Evolutionary conservation across 106 monocot genomes (phyloP).

Genomic region (Gastrodia elata): DNA sequence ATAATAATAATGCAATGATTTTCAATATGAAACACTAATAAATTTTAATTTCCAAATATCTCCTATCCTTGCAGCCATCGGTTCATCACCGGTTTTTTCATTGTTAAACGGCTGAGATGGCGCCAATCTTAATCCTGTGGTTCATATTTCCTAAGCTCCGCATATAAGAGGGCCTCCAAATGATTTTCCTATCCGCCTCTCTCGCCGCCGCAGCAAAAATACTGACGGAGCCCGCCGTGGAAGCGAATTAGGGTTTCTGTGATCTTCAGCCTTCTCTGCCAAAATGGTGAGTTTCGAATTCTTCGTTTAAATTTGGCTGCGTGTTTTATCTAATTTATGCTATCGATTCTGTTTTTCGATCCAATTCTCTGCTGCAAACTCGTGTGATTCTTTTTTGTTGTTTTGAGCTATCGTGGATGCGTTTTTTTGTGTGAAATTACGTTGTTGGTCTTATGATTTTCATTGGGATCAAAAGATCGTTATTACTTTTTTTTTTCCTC

Average conservation of each 20-base stretch:
- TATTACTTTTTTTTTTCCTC: background rate
- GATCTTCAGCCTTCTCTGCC: background rate
- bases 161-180: background rate
- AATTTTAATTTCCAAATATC: too few species aligned
- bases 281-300: background rate
- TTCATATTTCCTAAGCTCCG: background rate
- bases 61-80: too few species aligned
- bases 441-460: background rate
- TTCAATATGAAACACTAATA: too few species aligned
- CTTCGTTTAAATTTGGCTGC: too few species aligned
- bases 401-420: background rate
- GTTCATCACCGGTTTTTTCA: too few species aligned
- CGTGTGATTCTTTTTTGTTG: background rate
- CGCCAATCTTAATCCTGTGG: background rate
- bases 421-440: background rate
- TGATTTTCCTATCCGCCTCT: background rate
- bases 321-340: background rate
- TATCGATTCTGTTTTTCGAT: background rate
- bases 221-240: background rate
- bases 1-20: too few species aligned
- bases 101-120: background rate
- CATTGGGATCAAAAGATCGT: background rate
- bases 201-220: background rate
- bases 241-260: constrained; percentile 3
- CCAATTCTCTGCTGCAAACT: background rate